Percentiles rank a stretch among this genome's conserved stretches.
These are phyloP conservation scores for Dissoconium aciculare DNA, from an alignment of 2,329 filamentous ascomycete genomes.

Conservation along the genomic window DNA sequence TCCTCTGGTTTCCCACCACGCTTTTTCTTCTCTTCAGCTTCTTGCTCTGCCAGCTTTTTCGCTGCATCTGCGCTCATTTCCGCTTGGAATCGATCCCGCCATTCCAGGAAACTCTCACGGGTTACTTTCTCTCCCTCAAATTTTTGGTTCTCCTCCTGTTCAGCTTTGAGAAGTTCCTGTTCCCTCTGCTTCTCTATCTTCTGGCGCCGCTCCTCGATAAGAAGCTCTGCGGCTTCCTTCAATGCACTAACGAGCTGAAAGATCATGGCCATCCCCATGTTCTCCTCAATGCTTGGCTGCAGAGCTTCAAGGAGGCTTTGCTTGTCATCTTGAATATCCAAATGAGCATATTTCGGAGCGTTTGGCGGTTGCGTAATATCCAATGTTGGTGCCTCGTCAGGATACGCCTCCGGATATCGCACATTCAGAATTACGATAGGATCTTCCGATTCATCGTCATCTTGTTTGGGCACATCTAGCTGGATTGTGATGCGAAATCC, in stretches of 20 bases:
- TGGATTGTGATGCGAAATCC: constrained; percentile 75
- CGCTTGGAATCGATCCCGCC: constrained; percentile 60
- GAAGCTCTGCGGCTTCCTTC: constrained; percentile 79
- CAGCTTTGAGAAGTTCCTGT: constrained; percentile 44
- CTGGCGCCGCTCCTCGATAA: constrained; percentile 60
- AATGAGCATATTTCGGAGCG: constrained; percentile 51
- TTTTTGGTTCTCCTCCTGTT: constrained; percentile 90
- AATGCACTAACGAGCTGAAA: constrained; percentile 78
- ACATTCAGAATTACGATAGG: constrained; percentile 66
- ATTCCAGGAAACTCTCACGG: constrained; percentile 68
- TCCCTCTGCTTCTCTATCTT: constrained; percentile 42
- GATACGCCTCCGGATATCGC: constrained; percentile 78
- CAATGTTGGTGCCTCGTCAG: constrained; percentile 69
- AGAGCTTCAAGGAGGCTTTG: constrained; percentile 55
- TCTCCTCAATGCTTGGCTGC: constrained; percentile 69
- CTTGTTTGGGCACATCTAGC: constrained; percentile 44
- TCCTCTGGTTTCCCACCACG: constrained; percentile 50
- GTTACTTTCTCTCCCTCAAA: constrained; percentile 86
- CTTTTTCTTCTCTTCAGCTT: constrained; percentile 51
- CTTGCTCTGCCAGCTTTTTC: constrained; percentile 44
- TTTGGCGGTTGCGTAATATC: constrained; percentile 65
- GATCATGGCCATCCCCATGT: constrained; percentile 92
- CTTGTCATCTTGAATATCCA: constrained; percentile 72
- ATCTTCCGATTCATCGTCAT: constrained; percentile 45
- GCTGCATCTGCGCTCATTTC: constrained; percentile 65